Evolutionary conservation across 2,329 filamentous ascomycete genomes (phyloP).

Genomic region (Rasamsonia emersonii): DNA sequence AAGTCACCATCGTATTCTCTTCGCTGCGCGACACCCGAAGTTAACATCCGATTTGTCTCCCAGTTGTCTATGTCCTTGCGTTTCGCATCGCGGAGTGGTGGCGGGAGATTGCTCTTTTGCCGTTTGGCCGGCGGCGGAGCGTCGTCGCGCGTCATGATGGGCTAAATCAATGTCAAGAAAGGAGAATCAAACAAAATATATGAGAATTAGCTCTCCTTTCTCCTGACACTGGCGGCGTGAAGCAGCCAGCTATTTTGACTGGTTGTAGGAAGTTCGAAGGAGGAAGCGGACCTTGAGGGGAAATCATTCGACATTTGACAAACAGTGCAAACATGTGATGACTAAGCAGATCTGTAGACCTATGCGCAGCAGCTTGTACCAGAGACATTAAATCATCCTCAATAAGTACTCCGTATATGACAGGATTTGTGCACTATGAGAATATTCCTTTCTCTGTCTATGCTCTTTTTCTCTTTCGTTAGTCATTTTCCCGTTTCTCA

Average conservation of each 20-base stretch:
- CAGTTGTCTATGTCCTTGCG: constrained; percentile 94
- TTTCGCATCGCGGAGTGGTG: constrained; percentile 43
- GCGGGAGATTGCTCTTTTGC: constrained; percentile 29
- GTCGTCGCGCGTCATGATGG: constrained; percentile 26
- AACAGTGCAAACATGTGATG: constrained; percentile 10
- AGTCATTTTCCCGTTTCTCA: too few species aligned
- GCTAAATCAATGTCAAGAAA: too few species aligned
- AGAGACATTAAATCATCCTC: background rate
- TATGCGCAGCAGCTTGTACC: background rate
- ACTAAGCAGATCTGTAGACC: constrained; percentile 1
- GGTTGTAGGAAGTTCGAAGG: too few species aligned
- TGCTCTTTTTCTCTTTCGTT: too few species aligned
- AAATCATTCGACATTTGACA: constrained; percentile 4
- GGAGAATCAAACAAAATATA: constrained; percentile 1
- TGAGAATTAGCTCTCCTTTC: background rate
- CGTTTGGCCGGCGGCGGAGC: constrained; percentile 29
- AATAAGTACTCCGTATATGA: background rate
- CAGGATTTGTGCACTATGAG: too few species aligned
- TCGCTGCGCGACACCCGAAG: constrained; percentile 87
- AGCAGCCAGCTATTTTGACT: too few species aligned
- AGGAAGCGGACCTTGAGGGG: too few species aligned
- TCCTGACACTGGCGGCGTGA: constrained; percentile 4
- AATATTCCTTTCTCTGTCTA: too few species aligned
- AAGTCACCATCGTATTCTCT: constrained; percentile 75
- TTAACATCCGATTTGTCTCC: constrained; percentile 98